Percentiles rank a stretch among this genome's conserved stretches.
phyloP scores from a whole-genome alignment of 1,139 yeast genomes.

The Debaryomycetaceae sp. region DNA sequence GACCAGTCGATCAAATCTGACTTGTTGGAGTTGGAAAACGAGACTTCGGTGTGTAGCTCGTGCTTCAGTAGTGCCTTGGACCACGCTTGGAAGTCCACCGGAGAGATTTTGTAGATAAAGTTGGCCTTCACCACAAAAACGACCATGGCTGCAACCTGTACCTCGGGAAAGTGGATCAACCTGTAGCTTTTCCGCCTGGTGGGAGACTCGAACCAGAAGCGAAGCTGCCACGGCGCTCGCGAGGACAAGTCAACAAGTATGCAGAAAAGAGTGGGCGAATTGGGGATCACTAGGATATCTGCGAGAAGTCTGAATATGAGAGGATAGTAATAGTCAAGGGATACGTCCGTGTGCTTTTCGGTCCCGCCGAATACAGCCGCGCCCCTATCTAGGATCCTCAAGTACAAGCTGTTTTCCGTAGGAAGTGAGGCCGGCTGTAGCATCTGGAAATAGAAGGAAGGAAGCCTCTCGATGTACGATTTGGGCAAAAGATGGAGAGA shows the following conservation, averaged over 20 bases:
- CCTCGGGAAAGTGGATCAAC: slow-evolving; percentile 24
- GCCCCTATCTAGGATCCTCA: slow-evolving; percentile 12
- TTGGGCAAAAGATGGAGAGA: slow-evolving; percentile 29
- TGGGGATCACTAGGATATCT: slow-evolving; percentile 28
- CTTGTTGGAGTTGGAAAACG: slow-evolving; percentile 16
- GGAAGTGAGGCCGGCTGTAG: slow-evolving; percentile 33
- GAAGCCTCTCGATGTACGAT: slow-evolving; percentile 19
- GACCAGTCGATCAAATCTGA: slow-evolving; percentile 36
- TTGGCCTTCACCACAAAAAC: slow-evolving; percentile 26
- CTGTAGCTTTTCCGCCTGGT: neutral
- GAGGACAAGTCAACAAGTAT: slow-evolving; percentile 13
- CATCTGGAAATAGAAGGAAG: slow-evolving; percentile 17
- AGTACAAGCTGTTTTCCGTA: slow-evolving; percentile 22
- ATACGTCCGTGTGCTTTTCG: slow-evolving; percentile 7
- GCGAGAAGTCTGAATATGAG: slow-evolving; percentile 25
- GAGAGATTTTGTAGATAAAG: slow-evolving; percentile 16
- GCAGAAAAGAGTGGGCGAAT: slow-evolving; percentile 26
- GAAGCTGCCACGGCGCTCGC: slow-evolving; percentile 7
- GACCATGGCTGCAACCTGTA: slow-evolving; percentile 21
- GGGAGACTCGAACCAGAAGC: slow-evolving; percentile 3
- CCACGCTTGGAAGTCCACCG: slow-evolving; percentile 19
- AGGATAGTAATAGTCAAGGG: slow-evolving; percentile 31
- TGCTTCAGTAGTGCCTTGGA: slow-evolving; percentile 15
- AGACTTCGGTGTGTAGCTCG: slow-evolving; percentile 18
- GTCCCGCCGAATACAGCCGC: slow-evolving; percentile 6